phyloP scores from a whole-genome alignment of 2,329 filamentous ascomycete genomes.

The Stagonosporopsis tanaceti region DNA sequence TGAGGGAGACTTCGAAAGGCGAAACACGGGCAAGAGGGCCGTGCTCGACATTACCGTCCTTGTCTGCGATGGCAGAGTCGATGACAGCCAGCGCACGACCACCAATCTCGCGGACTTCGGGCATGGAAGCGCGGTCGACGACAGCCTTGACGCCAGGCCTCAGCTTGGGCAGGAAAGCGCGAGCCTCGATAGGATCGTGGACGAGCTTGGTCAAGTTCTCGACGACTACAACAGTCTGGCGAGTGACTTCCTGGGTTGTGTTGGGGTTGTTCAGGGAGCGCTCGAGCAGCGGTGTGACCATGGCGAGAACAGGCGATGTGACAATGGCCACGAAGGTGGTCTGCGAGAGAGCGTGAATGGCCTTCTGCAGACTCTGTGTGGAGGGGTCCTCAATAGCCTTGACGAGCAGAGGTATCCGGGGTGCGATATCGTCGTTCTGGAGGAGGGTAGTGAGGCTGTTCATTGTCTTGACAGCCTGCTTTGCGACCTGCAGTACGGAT shows the following conservation, averaged over 20 bases:
- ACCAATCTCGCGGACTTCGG: conserved; percentile 92
- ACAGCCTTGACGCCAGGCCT: conserved; percentile 93
- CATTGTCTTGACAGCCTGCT: conserved; percentile 93
- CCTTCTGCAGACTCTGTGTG: conserved; percentile 86
- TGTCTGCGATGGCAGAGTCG: conserved; percentile 83
- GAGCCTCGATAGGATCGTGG: conserved; percentile 91
- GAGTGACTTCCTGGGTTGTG: conserved; percentile 91
- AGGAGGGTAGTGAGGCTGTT: conserved; percentile 86
- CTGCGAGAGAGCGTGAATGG: conserved; percentile 94
- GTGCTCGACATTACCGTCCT: conserved; percentile 62
- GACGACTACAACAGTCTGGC: conserved; percentile 94
- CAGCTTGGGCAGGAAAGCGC: conserved; percentile 93
- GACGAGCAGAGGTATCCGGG: conserved; percentile 88
- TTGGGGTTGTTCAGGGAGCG: conserved; percentile 89
- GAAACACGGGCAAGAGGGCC: conserved; percentile 70
- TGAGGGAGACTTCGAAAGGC: conserved; percentile 74
- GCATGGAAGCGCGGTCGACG: conserved; percentile 85
- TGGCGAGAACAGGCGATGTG: conserved; percentile 91
- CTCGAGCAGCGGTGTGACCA: conserved; percentile 93
- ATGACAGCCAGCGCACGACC: conserved; percentile 84
- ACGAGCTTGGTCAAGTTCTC: conserved; percentile 99
- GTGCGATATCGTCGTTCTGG: conserved; percentile 95
- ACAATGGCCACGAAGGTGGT: conserved; percentile 99
- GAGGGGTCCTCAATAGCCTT: conserved; percentile 96
- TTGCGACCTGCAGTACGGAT: conserved; percentile 60